Percentiles rank a stretch among this genome's conserved stretches.
These are phyloP conservation scores for Boletus subluridellus DNA, from an alignment of 1,284 basidiomycete genomes.

Conservation along the genomic window DNA sequence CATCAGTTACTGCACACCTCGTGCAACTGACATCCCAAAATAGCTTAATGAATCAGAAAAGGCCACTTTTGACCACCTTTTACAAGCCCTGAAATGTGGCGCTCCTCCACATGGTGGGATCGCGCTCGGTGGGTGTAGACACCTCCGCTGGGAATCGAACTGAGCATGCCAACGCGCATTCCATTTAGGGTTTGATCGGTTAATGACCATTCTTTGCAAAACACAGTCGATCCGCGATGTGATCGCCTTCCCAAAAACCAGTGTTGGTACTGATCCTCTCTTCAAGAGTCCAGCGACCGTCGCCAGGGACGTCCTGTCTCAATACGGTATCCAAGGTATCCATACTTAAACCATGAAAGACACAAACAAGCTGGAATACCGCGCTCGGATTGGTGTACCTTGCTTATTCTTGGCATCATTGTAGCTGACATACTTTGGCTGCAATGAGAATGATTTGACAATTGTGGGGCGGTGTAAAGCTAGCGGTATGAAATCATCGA, in stretches of 20 bases:
- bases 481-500: slow-evolving; percentile 4
- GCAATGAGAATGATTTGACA: slow-evolving; percentile 6
- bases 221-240: slow-evolving; percentile 87
- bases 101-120: slow-evolving; percentile 97
- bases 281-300: slow-evolving; percentile 82
- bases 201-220: slow-evolving; percentile 87
- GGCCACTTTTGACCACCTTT: slow-evolving; percentile 75
- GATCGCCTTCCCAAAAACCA: slow-evolving; percentile 93
- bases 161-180: slow-evolving; percentile 11
- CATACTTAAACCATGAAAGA: slow-evolving; percentile 7
- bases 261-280: slow-evolving; percentile 78
- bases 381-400: background rate
- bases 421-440: background rate
- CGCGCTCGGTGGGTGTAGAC: slow-evolving; percentile 64
- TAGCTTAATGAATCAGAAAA: slow-evolving; percentile 74
- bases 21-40: slow-evolving; percentile 8
- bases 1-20: background rate
- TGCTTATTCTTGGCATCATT: slow-evolving; percentile 12
- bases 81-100: slow-evolving; percentile 82
- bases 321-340: slow-evolving; percentile 56
- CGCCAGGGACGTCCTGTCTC: slow-evolving; percentile 50
- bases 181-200: slow-evolving; percentile 78
- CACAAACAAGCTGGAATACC: background rate
- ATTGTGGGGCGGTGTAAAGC: background rate
- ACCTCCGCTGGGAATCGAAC: slow-evolving; percentile 11